Base-by-base conservation (phyloP, 2,329 filamentous ascomycete genomes). In the Neofusicoccum laricinum region DNA sequence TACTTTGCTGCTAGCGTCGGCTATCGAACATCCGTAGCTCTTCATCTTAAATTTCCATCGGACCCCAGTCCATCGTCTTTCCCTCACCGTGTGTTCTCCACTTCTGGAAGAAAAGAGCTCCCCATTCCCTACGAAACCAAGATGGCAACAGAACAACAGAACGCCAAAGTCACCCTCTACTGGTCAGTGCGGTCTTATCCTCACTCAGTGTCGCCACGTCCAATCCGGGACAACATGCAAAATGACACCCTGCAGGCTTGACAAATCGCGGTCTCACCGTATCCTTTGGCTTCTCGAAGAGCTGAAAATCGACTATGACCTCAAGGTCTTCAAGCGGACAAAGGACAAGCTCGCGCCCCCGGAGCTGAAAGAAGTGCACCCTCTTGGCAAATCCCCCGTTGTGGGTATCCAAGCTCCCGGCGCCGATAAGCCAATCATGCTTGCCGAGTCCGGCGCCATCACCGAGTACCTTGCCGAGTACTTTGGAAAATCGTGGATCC, bases 281-380 rank as follows among this genome's bases (percentile, higher is more conserved):
- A 90, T 94, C 65, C 80, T 95, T 49, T 96, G 91, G 91, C 87
- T 96, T 6, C 85, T 96, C 48, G 91, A 95, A 75, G 92, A 94
- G 76, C 87, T 95, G 67, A 84, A 90, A 48, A 77, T 96, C 38
- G 84, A 89, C 32, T 97, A 96, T 78, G 86, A 93, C 67, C 79
- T 97, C 65, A 87, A 94, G 72, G 84, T 90, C 62, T 95, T 90
- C 83, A 92, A 91, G 76, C 89, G 93, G 41, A 75, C 76, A 43
- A 71, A 77, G 64, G 85, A 89, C 63, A 84, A 81, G 70, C 81
- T 91, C n/a, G 93, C 93, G 1, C 91, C 92, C 3, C 81, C 86
- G 0, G 89, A 91, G 71, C 84, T 97, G 50, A 88, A 90, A 72
- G 83, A 91, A 67, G 79, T 96, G 41, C 92, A 97, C 72, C 90